Conservation (phyloP, 345 rosid species). For the Ailanthus altissimus region DNA sequence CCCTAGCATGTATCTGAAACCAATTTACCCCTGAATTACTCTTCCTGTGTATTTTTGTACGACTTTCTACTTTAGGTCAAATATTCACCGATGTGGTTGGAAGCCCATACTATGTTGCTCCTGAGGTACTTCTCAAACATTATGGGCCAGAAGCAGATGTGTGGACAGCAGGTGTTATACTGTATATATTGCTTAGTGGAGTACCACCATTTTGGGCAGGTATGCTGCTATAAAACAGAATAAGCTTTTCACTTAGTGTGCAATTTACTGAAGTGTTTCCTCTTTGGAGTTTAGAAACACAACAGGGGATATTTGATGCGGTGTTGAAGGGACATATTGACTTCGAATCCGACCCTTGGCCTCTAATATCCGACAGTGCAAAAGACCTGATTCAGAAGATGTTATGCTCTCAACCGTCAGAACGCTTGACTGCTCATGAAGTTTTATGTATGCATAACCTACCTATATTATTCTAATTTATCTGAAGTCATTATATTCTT, state of each 20-base stretch:
- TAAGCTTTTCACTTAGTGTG: constrained; percentile 16
- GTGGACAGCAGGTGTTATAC: constrained; percentile 97
- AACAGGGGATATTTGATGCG: constrained; percentile 98
- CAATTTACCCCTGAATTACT: background rate
- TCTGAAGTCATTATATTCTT: background rate
- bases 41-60: constrained; percentile 17
- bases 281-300: constrained; percentile 62
- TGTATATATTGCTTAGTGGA: constrained; percentile 93
- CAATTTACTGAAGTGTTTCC: constrained; percentile 23
- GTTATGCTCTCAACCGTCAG: constrained; percentile 76
- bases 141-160: constrained; percentile 98
- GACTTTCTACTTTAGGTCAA: constrained; percentile 58
- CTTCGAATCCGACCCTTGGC: constrained; percentile 97
- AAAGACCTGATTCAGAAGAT: constrained; percentile 84
- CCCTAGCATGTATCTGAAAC: background rate
- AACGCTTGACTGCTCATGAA: constrained; percentile 92
- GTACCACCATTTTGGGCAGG: constrained; percentile 99
- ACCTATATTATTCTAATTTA: background rate
- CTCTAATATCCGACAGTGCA: constrained; percentile 83
- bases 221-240: constrained; percentile 17
- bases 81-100: constrained; percentile 94
- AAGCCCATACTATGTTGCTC: constrained; percentile 96
- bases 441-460: constrained; percentile 73
- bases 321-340: constrained; percentile 92
- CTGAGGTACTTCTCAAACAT: constrained; percentile 90